These are phyloP conservation scores for Elymus sibiricus DNA, from an alignment of 176 grass and related monocot species.

Conservation along the genomic window DNA sequence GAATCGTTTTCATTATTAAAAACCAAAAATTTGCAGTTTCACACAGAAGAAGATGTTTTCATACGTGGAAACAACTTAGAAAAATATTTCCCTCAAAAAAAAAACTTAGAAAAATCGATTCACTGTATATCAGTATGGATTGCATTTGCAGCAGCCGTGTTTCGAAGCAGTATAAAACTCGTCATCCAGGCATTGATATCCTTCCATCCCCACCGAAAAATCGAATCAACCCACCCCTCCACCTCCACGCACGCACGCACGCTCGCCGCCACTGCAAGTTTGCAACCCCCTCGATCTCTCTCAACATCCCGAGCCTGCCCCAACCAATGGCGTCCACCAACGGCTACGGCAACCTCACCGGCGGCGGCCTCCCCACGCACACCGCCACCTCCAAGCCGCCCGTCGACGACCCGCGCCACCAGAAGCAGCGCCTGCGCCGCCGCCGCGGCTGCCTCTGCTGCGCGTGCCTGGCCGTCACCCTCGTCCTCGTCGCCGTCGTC, in stretches of 20 bases:
- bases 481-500: conserved; percentile 26
- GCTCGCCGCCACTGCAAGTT: neutral
- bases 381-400: neutral
- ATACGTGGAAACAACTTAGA: neutral
- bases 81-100: too few species aligned
- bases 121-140: too few species aligned
- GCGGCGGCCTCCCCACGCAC: conserved; percentile 17
- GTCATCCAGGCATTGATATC: neutral
- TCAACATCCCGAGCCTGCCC: neutral
- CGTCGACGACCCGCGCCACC: neutral
- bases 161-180: neutral
- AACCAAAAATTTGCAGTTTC: neutral
- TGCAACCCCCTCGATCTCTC: neutral
- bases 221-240: neutral
- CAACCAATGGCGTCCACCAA: conserved; percentile 26
- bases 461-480: conserved; percentile 14
- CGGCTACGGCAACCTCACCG: neutral
- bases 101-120: neutral
- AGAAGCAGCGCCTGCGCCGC: neutral
- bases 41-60: neutral
- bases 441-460: conserved; percentile 25
- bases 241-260: neutral
- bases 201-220: neutral
- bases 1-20: neutral
- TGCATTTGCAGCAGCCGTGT: neutral